phyloP scores from a whole-genome alignment of 805 yeast genomes.

The Ogataea allantospora region DNA sequence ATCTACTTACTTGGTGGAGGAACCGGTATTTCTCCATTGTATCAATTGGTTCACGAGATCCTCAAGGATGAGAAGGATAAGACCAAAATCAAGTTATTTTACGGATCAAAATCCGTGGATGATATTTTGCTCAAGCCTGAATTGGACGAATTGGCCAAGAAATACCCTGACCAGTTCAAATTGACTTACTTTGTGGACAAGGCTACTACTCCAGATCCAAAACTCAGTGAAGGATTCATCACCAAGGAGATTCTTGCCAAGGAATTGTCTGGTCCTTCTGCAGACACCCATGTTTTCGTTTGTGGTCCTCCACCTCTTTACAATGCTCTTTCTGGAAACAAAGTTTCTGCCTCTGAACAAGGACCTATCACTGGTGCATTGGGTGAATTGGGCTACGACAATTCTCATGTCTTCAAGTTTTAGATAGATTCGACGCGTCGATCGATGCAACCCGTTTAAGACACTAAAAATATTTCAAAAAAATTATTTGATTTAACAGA shows the following conservation, averaged over 20 bases:
- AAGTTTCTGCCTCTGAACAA: slow-evolving; percentile 85
- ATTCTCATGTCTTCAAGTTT: slow-evolving; percentile 87
- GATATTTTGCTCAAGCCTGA: slow-evolving; percentile 82
- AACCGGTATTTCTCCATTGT: slow-evolving; percentile 94
- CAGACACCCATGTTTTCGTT: slow-evolving; percentile 70
- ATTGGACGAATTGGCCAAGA: slow-evolving; percentile 63
- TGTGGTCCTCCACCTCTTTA: slow-evolving; percentile 96
- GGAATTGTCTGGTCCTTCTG: slow-evolving; percentile 61
- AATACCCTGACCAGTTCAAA: slow-evolving; percentile 75
- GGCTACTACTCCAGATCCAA: slow-evolving; percentile 41
- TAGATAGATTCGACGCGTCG: slow-evolving; percentile 32
- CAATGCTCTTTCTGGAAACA: slow-evolving; percentile 82
- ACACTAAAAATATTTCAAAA: not conserved
- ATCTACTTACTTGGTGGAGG: slow-evolving; percentile 93
- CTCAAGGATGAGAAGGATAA: slow-evolving; percentile 80
- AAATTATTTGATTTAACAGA: slow-evolving; percentile 1
- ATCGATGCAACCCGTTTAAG: slow-evolving; percentile 1
- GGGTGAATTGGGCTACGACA: slow-evolving; percentile 82
- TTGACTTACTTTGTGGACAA: slow-evolving; percentile 80
- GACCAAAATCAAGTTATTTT: slow-evolving; percentile 80
- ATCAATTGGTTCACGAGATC: slow-evolving; percentile 78
- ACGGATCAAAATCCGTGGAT: slow-evolving; percentile 73
- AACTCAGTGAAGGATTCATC: slow-evolving; percentile 72
- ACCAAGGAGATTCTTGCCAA: slow-evolving; percentile 66
- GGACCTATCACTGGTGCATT: slow-evolving; percentile 91